Evolutionary conservation across 495 filamentous ascomycete genomes (phyloP), one percentile per base, ranked within the genome.

Genomic region (Daldinia vernicosa): DNA sequence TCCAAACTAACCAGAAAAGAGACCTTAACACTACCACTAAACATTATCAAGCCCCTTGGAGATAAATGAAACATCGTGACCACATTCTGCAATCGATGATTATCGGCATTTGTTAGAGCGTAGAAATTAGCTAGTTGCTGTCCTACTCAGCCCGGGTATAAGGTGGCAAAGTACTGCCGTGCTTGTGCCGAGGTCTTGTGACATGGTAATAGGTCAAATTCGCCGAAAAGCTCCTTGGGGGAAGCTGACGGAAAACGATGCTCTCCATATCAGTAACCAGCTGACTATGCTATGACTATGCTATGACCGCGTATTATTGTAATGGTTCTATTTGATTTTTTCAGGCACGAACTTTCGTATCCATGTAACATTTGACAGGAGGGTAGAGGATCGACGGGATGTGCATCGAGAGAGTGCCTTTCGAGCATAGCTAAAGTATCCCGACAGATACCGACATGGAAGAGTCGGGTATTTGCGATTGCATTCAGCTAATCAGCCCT

Each of bases 361-460:
- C 43, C 19, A 47, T 47, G 43, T 47, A 47, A 47, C 43, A 28
- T 53, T 53, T 27, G 27, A 27, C 50, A 30, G 14, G 27, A 53
- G 12, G 27, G 24, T 12, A 28, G 15, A 30, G 14, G 50, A 30
- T 53, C 50, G 26, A 17, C 50, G 27, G 27, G 26, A 30, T 27
- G 26, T 27, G 4, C 50, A 9, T 6, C 4, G 50, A 53, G 11
- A 30, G 7, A 4, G 33, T 51, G 30, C 17, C 35, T 54, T 50
- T 37, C 52, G 22, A 32, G 32, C n/a, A n/a, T 5, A 40, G 37
- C 19, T 45, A 40, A 19, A 43, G 55, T 6, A 56, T 11, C 32
- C 27, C 32, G 17, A 66, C 63, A 43, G 30, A 27, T 40, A 12
- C 26, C 58, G 7, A 63, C 60, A 35, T 19, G 43, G 54, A 60